Base-by-base conservation (phyloP, 2,329 filamentous ascomycete genomes). In the Zymoseptoria brevis region DNA sequence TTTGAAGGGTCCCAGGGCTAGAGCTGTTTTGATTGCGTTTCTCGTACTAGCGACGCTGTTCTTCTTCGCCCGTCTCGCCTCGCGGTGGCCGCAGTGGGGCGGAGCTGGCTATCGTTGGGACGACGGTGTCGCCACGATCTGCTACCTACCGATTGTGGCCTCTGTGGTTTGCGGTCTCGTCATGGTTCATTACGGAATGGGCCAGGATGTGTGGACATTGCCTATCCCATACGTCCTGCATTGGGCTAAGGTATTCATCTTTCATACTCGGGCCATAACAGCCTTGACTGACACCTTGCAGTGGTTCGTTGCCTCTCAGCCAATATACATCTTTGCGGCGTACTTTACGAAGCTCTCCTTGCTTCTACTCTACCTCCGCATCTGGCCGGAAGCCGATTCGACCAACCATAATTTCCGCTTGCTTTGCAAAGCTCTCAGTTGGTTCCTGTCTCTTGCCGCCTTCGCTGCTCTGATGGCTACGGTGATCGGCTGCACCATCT, bases 291-390 rank as follows among this genome's bases (percentile, higher is more conserved):
- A 29, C 26, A 29, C 8, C 7, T 58, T 58, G 41, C 62, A 57
- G 30, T 52, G 57, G 13, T 54, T 49, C 8, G 26, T 29, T 8
- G 26, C 26, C 26, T 29, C 26, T 4, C 54, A 60, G 19, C 60
- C 60, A 8, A 22, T 64, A 4, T 64, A 64, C 56, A 41, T 60
- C 16, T 51, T 56, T 16, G 54, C 55, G 1, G 58, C 57, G 3
- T 64, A 55, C 52, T 50, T 49, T 9, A 59, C 54, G 1, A 62
- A 64, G 22, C 45, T 64, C 3, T 64, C 62, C n/a, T 51, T 64
- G 4, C 54, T 62, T 0, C 35, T 60, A 2, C 56, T 64, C 9
- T 64, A 62, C 19, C 57, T 64, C 13, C 60, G 62, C 6, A 60
- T 64, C 49, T 61, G 56, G 56, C 19, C 16, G 9, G 51, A 24